Evolutionary conservation across 306 rosid genomes (phyloP), one percentile per base, ranked within the genome.

Genomic region (Quercus gilva): DNA sequence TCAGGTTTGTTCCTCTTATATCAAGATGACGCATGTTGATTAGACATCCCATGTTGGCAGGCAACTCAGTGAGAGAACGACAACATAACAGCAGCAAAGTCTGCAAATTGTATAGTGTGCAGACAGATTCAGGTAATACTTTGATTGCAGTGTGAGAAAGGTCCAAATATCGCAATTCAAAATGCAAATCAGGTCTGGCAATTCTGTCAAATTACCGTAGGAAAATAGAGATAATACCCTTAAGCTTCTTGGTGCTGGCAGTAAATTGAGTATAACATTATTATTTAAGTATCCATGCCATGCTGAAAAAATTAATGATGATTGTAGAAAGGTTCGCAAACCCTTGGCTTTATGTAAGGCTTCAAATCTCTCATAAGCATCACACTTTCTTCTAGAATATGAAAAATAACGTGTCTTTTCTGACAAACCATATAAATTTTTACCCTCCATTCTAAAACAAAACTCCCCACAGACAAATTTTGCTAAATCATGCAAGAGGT

Each of bases 401-500:
- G 84, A 79, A 4, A 77, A 28, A 53, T 85, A 82, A 51, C 84
- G 82, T 29, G 73, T 74, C 71, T 55, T 78, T 15, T 41, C 41
- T 8, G 81, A 14, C 43, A 82, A 52, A 20, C 3, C 52, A 49
- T 20, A 0, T 26, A 9, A 11, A 11, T 61, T 23, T 20, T 28
- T 35, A 35, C 41, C 41, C 41, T 0, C 41, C 41, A 45, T 56
- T 43, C 79, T 76, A 37, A 76, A 76, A 69, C 60, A 45, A 59
- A 61, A 76, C n/a, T 76, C 72, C n/a, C 72, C 72, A 25, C 60
- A 61, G 49, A 76, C 60, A 63, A 60, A 56, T 28, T 79, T 51
- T 6, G 83, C 86, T 33, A 85, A 33, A 29, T 82, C 86, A 26
- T 73, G 7, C 4, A 82, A 35, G 12, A 79, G 77, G 35, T 51